A percentile compares a stretch with the other conserved stretches of the same genome.
Conservation (phyloP, 1,284 basidiomycete genomes). For the Leccinum variabile region DNA sequence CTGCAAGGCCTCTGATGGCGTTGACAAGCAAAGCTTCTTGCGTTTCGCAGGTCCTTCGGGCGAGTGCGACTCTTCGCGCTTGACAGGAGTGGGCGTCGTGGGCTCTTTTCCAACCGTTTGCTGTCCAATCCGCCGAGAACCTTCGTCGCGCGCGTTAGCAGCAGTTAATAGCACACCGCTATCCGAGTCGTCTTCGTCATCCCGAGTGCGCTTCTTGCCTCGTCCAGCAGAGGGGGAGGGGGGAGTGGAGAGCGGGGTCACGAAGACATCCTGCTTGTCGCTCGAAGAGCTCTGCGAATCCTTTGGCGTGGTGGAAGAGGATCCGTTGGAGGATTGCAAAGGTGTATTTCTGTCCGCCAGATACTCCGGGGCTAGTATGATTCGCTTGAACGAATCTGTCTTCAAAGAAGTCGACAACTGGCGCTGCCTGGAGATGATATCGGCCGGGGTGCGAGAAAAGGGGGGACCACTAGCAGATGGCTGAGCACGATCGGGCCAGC, state of each 20-base stretch:
- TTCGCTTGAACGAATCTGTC: conserved; percentile 18
- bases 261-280: background rate
- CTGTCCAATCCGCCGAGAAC: background rate
- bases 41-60: conserved; percentile 18
- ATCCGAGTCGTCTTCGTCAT: conserved; percentile 8
- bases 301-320: background rate
- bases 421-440: conserved; percentile 15
- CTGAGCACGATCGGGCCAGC: conserved; percentile 13
- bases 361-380: conserved; percentile 2
- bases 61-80: conserved; percentile 2
- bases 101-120: background rate
- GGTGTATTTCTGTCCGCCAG: background rate
- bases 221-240: conserved; percentile 11
- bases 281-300: background rate
- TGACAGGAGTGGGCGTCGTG: conserved; percentile 4
- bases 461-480: background rate
- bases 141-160: background rate
- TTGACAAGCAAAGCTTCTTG: conserved; percentile 13
- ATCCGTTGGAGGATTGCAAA: background rate
- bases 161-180: background rate
- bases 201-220: conserved; percentile 21
- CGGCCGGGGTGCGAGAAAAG: background rate
- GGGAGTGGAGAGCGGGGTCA: conserved; percentile 4
- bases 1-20: background rate
- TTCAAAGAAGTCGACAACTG: conserved; percentile 4